Evolutionary conservation across 2,329 filamentous ascomycete species (phyloP), one percentile per base, ranked within the genome.

Genomic region (Colletotrichum phormii): DNA sequence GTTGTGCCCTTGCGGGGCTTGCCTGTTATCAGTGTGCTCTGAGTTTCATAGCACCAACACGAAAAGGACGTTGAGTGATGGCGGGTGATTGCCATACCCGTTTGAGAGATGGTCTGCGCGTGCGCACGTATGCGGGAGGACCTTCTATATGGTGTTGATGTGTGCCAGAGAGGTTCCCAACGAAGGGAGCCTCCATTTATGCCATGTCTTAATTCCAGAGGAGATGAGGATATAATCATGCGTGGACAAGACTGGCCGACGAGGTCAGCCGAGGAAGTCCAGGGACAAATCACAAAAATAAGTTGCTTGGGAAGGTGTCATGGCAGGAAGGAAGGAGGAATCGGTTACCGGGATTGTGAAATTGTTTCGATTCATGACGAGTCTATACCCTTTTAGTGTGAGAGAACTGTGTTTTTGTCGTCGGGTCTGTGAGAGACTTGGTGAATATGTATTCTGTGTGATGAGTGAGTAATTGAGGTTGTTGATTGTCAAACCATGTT

Each of bases 311-410:
- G 24, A 35, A 11, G 69, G 51, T 67, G 57, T 71, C 64, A 24
- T 37, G 42, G 42, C 15, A 46, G 18, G 42, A 46, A 18, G 62
- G 33, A 37, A 26, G 15, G 33, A n/a, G 31, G 58, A 37, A 46
- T 51, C 51, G 63, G 24, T 55, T 49, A 26, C 29, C 15, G 46
- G 64, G 31, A 35, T 35, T 46, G 9, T 54, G 66, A 46, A 64
- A 67, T 26, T 53, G 71, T 61, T 63, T 75, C 59, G 61, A 75
- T 75, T 75, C 60, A 69, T 72, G 59, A 66, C 60, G 53, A 73
- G 67, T 72, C 74, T 75, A 75, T 75, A 75, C 74, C 74, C 74
- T 73, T 46, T 46, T 67, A 64, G 31, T 71, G 70, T 71, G 66
- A 69, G 42, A 73, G 67, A 67, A 31, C 15, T 8, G 57, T 66